Percentiles rank a stretch among this genome's conserved stretches.
Evolutionary conservation across 179 eudicot species (phyloP).

Genomic region (Pouteria campechiana): DNA sequence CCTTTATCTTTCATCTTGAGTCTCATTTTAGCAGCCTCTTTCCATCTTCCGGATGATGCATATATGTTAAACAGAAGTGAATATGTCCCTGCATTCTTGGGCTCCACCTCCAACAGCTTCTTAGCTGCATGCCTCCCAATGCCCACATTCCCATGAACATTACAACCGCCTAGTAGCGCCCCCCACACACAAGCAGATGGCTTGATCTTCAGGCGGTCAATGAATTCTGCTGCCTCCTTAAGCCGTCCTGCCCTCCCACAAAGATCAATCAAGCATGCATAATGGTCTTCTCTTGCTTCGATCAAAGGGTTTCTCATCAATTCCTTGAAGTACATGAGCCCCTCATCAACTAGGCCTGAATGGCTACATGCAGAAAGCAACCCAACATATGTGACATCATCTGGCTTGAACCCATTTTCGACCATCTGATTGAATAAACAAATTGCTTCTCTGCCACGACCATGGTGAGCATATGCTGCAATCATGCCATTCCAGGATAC

Average conservation of each 20-base stretch:
- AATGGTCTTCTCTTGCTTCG: conserved; percentile 24
- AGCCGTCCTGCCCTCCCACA: conserved; percentile 31
- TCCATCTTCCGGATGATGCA: conserved; percentile 23
- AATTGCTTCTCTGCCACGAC: conserved; percentile 22
- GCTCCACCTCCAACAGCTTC: conserved; percentile 19
- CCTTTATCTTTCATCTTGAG: conserved; percentile 15
- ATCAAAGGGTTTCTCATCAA: conserved; percentile 9
- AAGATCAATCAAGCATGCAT: conserved; percentile 29
- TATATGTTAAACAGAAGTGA: conserved; percentile 22
- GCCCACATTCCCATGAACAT: conserved; percentile 15
- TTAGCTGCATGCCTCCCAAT: conserved; percentile 21
- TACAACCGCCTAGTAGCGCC: conserved; percentile 32
- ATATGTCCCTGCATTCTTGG: conserved; percentile 20
- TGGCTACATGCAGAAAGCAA: conserved; percentile 33
- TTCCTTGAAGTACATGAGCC: conserved; percentile 17
- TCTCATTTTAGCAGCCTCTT: conserved; percentile 26
- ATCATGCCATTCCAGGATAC: conserved; percentile 35
- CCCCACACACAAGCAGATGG: conserved; percentile 20
- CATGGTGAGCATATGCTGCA: conserved; percentile 32
- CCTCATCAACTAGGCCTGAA: conserved; percentile 34
- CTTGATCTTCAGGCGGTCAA: conserved; percentile 9
- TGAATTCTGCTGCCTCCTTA: conserved; percentile 25
- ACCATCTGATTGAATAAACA: conserved; percentile 26
- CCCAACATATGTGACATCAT: conserved; percentile 27
- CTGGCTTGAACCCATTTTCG: conserved; percentile 18